Base-by-base conservation (phyloP, 179 eudicot genomes). In the Silene noctiflora region DNA sequence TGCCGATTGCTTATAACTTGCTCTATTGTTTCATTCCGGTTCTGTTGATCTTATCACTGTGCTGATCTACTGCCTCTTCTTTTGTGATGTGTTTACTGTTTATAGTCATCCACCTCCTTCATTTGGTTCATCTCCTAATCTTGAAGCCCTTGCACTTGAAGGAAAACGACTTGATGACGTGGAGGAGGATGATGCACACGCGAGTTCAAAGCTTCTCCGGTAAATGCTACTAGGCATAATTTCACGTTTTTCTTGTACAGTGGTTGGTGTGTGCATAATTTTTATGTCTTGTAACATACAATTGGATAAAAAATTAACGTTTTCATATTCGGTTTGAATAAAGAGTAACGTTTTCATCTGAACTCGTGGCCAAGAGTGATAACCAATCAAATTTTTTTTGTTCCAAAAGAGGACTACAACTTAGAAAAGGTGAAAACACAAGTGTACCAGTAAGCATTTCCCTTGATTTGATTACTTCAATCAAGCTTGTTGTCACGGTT, bases 41-140 rank as follows among this genome's bases (percentile, higher is more conserved):
- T 58, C 56, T 65, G 22, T 69, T 44, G 55, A 29, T 67, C 42
- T 31, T 63, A 27, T 35, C 7, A 19, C 29, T 24, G 58, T 74
- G 73, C 73, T 75, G 70, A 75, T 53, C n/a, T 66, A 27, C 55
- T 59, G 27, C 66, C 66, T 70, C 29, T 66, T 65, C 9, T 31
- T 22, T 62, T 62, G 63, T 56, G 48, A 42, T 33, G 20, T 83
- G 59, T 77, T 53, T 53, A 53, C 59, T 53, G 59, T 53, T 77
- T 88, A 82, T 77, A 86, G 87, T 75, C 94, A 87, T 82, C 97
- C 96, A 31, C 94, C 59, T 53, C 59, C 59, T 53, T 14, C 59
- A 53, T 53, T 53, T 16, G 59, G 59, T 53, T 53, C 59, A 53
- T 53, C 59, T 17, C 59, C 59, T 53, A 53, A 53, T 53, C 59